These are phyloP conservation scores for Rhipidocladum racemiflorum DNA, from an alignment of 176 grass and related monocot species.

Conservation along the genomic window DNA sequence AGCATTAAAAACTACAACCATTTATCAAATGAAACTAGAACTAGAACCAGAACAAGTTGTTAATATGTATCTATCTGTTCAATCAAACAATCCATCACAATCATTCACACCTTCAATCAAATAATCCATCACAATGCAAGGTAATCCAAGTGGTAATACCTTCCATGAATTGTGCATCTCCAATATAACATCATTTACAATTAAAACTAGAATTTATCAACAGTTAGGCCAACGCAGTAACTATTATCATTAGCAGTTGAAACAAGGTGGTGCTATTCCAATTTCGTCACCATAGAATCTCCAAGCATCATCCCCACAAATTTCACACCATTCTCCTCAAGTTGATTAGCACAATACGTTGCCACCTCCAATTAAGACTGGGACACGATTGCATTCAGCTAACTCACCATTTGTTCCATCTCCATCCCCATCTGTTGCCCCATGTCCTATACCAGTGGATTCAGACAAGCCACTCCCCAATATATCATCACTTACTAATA, in stretches of 20 bases:
- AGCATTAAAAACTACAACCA: no score
- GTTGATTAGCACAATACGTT: slow-evolving; percentile 79
- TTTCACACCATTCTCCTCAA: slow-evolving; percentile 85
- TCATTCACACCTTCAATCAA: no score
- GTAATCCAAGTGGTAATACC: no score
- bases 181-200: no score
- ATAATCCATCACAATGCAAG: no score
- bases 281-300: slow-evolving; percentile 91
- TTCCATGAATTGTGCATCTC: no score
- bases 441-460: slow-evolving; percentile 80
- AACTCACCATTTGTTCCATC: slow-evolving; percentile 81
- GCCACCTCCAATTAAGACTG: slow-evolving; percentile 75
- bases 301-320: slow-evolving; percentile 95
- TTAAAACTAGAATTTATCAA: slow-evolving; percentile 84
- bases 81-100: no score
- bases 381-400: slow-evolving; percentile 75
- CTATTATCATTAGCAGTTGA: slow-evolving; percentile 77
- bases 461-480: slow-evolving; percentile 63
- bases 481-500: slow-evolving; percentile 60
- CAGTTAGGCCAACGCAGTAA: slow-evolving; percentile 48
- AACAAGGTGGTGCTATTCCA: slow-evolving; percentile 56
- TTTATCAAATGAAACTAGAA: no score
- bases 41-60: no score
- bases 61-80: no score
- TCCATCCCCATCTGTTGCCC: slow-evolving; percentile 74